phyloP scores from a whole-genome alignment of 225 moss, liverwort and hornwort species.

The Lunularia cruciata region DNA sequence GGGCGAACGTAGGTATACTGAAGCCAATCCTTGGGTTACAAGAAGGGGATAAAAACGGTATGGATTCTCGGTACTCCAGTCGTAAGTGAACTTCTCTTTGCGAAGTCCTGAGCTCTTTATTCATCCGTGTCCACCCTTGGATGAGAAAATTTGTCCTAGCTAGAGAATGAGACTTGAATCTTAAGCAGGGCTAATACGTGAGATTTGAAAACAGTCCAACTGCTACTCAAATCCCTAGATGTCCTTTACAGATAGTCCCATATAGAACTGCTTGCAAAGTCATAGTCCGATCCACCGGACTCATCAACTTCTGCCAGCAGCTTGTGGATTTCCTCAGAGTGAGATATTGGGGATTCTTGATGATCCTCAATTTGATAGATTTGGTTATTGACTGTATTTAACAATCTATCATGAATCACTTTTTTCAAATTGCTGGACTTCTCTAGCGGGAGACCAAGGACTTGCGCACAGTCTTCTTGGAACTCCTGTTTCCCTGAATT shows the following conservation, averaged over 20 bases:
- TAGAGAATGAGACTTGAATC: too few species aligned
- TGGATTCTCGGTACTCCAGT: too few species aligned
- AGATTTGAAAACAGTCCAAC: too few species aligned
- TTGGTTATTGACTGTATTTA: constrained; percentile 16
- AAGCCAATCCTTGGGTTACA: too few species aligned
- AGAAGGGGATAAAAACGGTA: too few species aligned
- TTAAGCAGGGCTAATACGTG: too few species aligned
- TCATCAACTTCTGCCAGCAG: background rate
- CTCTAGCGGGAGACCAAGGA: constrained; percentile 17
- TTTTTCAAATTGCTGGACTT: background rate
- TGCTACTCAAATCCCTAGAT: too few species aligned
- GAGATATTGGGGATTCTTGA: background rate
- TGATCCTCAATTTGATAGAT: background rate
- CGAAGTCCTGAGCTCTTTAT: too few species aligned
- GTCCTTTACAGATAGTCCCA: constrained; percentile 12
- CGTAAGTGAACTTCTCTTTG: too few species aligned
- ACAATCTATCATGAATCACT: constrained; percentile 24
- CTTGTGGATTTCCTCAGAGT: background rate
- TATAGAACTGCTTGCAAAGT: background rate
- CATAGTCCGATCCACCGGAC: background rate
- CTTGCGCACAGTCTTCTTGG: constrained; percentile 23
- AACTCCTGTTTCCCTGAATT: constrained; percentile 21
- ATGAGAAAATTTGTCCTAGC: too few species aligned
- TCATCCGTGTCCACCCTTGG: too few species aligned
- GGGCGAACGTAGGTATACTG: too few species aligned